A percentile compares a stretch with the other conserved stretches of the same genome.
These are phyloP conservation scores for Secale cereale DNA, from an alignment of 176 grass and related monocot genomes.

Conservation along the genomic window DNA sequence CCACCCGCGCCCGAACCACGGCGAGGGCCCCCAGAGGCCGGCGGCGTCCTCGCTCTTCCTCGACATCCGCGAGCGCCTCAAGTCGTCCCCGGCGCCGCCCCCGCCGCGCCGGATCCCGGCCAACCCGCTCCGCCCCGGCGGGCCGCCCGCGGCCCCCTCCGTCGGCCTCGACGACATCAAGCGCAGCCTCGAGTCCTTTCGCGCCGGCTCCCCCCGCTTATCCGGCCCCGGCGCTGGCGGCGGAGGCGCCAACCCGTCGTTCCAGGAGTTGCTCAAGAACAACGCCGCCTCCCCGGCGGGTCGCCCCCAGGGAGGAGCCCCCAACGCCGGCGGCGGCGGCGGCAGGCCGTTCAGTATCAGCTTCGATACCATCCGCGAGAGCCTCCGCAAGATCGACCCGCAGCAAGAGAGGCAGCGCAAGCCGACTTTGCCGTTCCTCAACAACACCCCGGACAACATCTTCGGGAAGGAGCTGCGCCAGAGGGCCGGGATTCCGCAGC, in stretches of 20 bases:
- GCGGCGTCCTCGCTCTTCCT: conserved; percentile 26
- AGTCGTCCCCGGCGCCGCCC: conserved; percentile 1
- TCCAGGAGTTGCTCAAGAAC: conserved; percentile 38
- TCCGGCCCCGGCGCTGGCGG: background rate
- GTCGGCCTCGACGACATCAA: conserved; percentile 11
- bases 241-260: conserved; percentile 17
- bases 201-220: background rate
- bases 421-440: background rate
- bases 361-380: conserved; percentile 22
- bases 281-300: background rate
- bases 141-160: background rate
- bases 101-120: conserved; percentile 25
- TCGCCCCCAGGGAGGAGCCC: background rate
- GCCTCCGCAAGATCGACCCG: background rate
- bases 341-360: background rate
- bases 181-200: conserved; percentile 32
- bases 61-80: conserved; percentile 43
- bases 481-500: background rate
- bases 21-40: background rate
- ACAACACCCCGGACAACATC: background rate
- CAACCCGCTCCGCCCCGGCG: conserved; percentile 20
- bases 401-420: background rate
- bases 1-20: background rate
- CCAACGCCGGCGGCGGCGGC: background rate
- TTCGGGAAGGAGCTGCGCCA: conserved; percentile 26